A percentile compares a stretch with the other conserved stretches of the same genome.
Evolutionary conservation across 257 asterid genomes (phyloP).

Genomic region (Jaltomata sinuosa): DNA sequence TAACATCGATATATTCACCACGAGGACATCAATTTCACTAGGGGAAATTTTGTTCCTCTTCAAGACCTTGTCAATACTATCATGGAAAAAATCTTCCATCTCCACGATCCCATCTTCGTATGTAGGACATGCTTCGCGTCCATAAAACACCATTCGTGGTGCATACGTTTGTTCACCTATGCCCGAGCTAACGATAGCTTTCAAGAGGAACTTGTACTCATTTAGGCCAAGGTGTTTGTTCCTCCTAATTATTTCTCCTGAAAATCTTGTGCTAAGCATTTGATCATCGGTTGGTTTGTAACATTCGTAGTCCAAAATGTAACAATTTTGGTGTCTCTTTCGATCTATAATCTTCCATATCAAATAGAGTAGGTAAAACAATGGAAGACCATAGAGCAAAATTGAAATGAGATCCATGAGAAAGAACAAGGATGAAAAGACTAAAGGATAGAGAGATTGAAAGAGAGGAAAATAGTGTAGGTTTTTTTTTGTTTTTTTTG

Average conservation of each 20-base stretch:
- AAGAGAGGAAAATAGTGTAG: background rate
- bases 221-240: conserved; percentile 62
- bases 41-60: conserved; percentile 35
- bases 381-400: conserved; percentile 27
- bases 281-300: conserved; percentile 45
- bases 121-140: conserved; percentile 50
- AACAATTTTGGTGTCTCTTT: conserved; percentile 39
- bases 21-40: conserved; percentile 57
- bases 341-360: conserved; percentile 15
- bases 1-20: conserved; percentile 75
- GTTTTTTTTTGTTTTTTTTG: background rate
- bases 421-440: background rate
- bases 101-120: conserved; percentile 44
- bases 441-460: background rate
- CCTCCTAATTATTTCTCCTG: conserved; percentile 56
- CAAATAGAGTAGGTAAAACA: conserved; percentile 23
- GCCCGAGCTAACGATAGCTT: conserved; percentile 82
- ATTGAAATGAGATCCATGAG: conserved; percentile 32
- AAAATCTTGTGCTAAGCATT: conserved; percentile 43
- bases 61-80: conserved; percentile 36
- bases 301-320: conserved; percentile 72
- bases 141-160: conserved; percentile 58
- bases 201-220: conserved; percentile 68
- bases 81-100: conserved; percentile 69
- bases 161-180: conserved; percentile 88